phyloP scores from a whole-genome alignment of 306 rosid species.

The Lablab purpureus region DNA sequence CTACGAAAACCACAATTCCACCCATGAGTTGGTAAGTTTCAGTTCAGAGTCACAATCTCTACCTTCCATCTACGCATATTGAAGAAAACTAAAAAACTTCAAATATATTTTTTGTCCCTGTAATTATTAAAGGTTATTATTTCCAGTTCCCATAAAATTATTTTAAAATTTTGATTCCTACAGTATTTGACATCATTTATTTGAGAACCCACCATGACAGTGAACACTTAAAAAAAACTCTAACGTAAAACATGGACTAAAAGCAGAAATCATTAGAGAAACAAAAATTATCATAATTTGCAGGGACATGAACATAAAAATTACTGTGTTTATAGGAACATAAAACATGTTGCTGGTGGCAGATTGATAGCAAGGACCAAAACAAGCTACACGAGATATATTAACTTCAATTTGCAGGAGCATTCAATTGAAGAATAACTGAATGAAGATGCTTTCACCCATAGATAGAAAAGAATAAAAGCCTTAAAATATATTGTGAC shows the following conservation, averaged over 20 bases:
- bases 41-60: not conserved
- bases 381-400: no score
- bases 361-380: not conserved
- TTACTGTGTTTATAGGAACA: not conserved
- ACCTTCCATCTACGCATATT: not conserved
- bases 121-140: not conserved
- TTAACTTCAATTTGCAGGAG: not conserved
- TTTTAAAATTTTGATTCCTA: not conserved
- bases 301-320: not conserved
- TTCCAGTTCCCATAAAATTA: not conserved
- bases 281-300: not conserved
- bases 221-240: not conserved
- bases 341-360: not conserved
- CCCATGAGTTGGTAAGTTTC: not conserved
- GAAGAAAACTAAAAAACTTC: not conserved
- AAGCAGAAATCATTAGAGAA: not conserved
- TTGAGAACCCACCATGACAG: not conserved
- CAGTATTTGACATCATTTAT: not conserved
- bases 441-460: not conserved
- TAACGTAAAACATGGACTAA: not conserved
- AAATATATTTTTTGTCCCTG: not conserved
- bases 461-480: no score
- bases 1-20: conserved; percentile 50
- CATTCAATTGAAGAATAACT: not conserved
- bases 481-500: not conserved